Evolutionary conservation across 352 stramenopile genomes (phyloP).

Genomic region (Phytopythium boreale): DNA sequence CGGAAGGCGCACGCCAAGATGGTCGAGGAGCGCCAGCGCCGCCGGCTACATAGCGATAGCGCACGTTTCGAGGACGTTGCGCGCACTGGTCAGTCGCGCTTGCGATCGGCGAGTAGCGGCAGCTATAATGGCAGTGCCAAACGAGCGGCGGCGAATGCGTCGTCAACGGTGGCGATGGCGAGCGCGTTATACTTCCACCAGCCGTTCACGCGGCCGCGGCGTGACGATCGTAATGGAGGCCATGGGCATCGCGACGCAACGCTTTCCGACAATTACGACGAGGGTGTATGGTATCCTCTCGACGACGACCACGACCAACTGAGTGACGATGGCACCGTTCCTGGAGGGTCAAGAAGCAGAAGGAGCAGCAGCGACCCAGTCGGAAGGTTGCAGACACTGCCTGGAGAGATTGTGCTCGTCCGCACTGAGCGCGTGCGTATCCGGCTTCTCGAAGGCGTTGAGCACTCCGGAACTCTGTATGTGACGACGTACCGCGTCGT

Average conservation of each 20-base stretch:
- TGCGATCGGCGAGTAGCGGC: constrained; percentile 6
- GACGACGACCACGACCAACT: constrained; percentile 15
- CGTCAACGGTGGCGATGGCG: constrained; percentile 7
- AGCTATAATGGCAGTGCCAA: neutral
- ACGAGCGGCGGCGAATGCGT: constrained; percentile 9
- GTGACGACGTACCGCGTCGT: constrained; percentile 82
- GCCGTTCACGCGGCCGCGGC: constrained; percentile 9
- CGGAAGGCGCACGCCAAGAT: constrained; percentile 69
- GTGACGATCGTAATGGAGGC: neutral
- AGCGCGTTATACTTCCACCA: constrained; percentile 25
- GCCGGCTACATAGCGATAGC: constrained; percentile 23
- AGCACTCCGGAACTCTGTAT: constrained; percentile 60
- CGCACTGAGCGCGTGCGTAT: constrained; percentile 60
- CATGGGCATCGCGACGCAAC: neutral
- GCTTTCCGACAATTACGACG: constrained; percentile 3
- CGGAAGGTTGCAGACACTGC: constrained; percentile 45
- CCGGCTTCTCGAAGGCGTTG: constrained; percentile 42
- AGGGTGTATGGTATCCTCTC: constrained; percentile 10
- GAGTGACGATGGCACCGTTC: neutral
- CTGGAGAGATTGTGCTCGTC: constrained; percentile 63
- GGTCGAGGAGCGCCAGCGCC: constrained; percentile 54
- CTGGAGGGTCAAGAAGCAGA: neutral
- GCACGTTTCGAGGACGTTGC: neutral
- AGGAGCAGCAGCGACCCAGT: constrained; percentile 11
- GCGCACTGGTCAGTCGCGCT: neutral